A percentile compares a stretch with the other conserved stretches of the same genome.
Evolutionary conservation across 192 early-diverging fungal species (phyloP).

Genomic region (Coemansia sp.): DNA sequence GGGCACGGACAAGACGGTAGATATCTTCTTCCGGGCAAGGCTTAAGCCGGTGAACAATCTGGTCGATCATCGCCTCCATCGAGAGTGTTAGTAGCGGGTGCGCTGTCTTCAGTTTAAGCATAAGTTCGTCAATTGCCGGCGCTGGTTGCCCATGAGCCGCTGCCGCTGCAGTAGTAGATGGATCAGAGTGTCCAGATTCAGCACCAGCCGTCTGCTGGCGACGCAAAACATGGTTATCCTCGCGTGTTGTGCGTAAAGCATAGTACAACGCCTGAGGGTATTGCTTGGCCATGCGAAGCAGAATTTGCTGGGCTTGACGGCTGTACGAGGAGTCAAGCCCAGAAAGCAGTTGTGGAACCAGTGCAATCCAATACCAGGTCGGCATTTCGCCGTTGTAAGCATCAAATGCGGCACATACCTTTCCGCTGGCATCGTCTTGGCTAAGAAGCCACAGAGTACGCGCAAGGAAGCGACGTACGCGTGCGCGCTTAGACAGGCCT

Average conservation of each 20-base stretch:
- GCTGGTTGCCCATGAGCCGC: constrained; percentile 6
- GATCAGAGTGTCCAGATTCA: constrained; percentile 2
- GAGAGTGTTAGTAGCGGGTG: constrained; percentile 90
- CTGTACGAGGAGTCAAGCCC: constrained; percentile 72
- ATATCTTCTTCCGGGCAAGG: constrained; percentile 97
- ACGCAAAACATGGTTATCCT: constrained; percentile 75
- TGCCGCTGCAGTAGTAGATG: constrained; percentile 17
- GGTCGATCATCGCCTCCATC: constrained; percentile 99
- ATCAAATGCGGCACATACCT: constrained; percentile 78
- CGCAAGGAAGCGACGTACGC: constrained; percentile 86
- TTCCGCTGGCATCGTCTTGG: constrained; percentile 76
- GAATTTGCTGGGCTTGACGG: constrained; percentile 73
- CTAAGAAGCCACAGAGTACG: constrained; percentile 93
- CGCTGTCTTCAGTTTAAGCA: constrained; percentile 90
- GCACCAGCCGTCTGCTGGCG: constrained; percentile 23
- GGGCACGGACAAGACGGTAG: constrained; percentile 89
- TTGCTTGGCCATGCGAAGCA: constrained; percentile 92
- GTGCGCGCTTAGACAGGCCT: constrained; percentile 79
- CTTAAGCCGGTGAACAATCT: constrained; percentile 91
- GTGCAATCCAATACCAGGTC: constrained; percentile 98
- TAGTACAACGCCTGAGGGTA: constrained; percentile 90
- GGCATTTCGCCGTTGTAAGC: constrained; percentile 88
- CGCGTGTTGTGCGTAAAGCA: constrained; percentile 86
- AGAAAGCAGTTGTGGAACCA: constrained; percentile 91
- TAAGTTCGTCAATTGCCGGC: constrained; percentile 85